Evolutionary conservation across 331 rosid species (phyloP), one percentile per base, ranked within the genome.

Genomic region (Dryas integrifolia): DNA sequence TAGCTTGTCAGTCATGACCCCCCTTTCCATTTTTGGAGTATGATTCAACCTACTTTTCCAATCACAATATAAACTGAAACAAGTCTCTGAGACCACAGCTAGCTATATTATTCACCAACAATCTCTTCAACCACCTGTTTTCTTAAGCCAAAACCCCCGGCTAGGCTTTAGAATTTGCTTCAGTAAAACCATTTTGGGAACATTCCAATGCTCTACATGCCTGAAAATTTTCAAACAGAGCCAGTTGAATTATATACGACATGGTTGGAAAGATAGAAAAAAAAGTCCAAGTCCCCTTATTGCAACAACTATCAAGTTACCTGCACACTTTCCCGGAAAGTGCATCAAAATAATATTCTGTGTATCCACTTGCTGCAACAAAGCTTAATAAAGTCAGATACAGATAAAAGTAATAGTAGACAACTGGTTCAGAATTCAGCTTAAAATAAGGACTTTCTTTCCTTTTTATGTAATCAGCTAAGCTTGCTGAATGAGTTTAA

Each of bases 191-290:
- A 81, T 82, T 81, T 93, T 90, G 1, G 96, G 97, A 77, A 93
- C 98, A 79, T 93, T 93, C 97, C 97, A 93, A 57, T 88, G 89
- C 86, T 92, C 98, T 69, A 85, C 89, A 70, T 90, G 96, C 88
- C 98, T 93, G 84, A 73, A 75, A 53, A 2, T 5, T 76, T 73
- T 43, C 72, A 35, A 16, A 45, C 35, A 30, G 13, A 64, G 60
- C 39, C 69, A 44, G 62, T 38, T 41, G 58, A 63, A 58, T 38
- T 7, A 64, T 3, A 46, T 38, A 72, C 38, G 65, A 70, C 58
- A 60, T 61, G n/a, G 10, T 51, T 55, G 69, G 18, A 70, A 62
- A 48, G 30, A 70, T 72, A 39, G 67, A 13, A 66, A 68, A 3
- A 48, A 30, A 30, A 30, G 35, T 30, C 35, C 35, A 30, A 63